A percentile compares a stretch with the other conserved stretches of the same genome.
These are phyloP conservation scores for Paecilomyces sp. DNA, from an alignment of 2,329 filamentous ascomycete genomes.

Conservation along the genomic window DNA sequence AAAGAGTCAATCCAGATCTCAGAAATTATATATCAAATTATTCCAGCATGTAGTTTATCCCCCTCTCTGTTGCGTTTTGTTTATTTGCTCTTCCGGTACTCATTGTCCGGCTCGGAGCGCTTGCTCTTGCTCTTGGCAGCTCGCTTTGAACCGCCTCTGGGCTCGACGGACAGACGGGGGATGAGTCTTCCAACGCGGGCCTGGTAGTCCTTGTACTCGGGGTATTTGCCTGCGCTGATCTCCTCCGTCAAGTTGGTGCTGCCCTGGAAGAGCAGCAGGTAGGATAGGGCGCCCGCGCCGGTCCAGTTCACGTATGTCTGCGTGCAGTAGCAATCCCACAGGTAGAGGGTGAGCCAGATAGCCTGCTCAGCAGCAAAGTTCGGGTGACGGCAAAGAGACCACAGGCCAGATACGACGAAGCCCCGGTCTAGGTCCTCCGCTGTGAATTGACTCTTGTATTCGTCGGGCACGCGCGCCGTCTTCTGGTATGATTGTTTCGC, in stretches of 20 bases:
- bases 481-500: constrained; percentile 72
- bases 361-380: constrained; percentile 92
- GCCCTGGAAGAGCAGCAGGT: constrained; percentile 77
- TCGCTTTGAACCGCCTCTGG: constrained; percentile 12
- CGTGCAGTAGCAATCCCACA: constrained; percentile 75
- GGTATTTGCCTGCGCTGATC: constrained; percentile 75
- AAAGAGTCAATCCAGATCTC: background rate
- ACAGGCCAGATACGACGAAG: constrained; percentile 78
- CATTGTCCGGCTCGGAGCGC: background rate
- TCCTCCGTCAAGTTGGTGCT: constrained; percentile 83
- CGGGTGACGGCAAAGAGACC: constrained; percentile 82
- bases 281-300: constrained; percentile 58
- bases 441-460: constrained; percentile 45
- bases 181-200: constrained; percentile 75
- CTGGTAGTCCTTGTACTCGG: constrained; percentile 82
- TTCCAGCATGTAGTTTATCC: background rate
- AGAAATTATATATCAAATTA: background rate
- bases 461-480: constrained; percentile 61
- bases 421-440: constrained; percentile 80
- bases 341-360: constrained; percentile 81
- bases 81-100: background rate
- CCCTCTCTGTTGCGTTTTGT: background rate
- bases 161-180: constrained; percentile 44
- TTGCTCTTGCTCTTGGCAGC: background rate
- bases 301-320: constrained; percentile 72